These are phyloP conservation scores for Mariannaea elegans DNA, from an alignment of 2,329 filamentous ascomycete genomes.

Conservation along the genomic window DNA sequence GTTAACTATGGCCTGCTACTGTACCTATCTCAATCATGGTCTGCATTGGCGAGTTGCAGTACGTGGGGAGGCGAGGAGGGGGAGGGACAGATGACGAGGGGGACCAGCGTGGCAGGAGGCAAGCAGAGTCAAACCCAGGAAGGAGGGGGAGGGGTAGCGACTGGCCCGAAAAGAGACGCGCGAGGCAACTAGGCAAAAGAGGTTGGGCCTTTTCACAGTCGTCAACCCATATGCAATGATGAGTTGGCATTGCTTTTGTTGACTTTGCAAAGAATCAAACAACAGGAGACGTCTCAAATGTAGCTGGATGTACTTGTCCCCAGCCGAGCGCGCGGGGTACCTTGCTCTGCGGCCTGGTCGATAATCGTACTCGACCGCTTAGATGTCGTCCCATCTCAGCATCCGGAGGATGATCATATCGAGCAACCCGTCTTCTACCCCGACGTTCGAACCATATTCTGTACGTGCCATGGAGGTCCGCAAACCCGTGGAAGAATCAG, in stretches of 20 bases:
- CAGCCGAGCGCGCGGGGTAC: constrained; percentile 35
- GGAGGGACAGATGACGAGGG: constrained; percentile 24
- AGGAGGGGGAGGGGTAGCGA: constrained; percentile 26
- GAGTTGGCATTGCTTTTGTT: constrained; percentile 75
- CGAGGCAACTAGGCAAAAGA: constrained; percentile 37
- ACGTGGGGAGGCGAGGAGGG: constrained; percentile 11
- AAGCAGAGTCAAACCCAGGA: background rate
- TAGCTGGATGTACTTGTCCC: constrained; percentile 31
- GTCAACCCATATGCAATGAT: constrained; percentile 74
- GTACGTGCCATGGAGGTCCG: background rate
- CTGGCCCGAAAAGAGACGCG: constrained; percentile 30
- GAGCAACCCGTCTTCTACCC: constrained; percentile 3
- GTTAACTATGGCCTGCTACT: background rate
- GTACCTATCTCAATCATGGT: background rate
- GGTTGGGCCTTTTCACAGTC: constrained; percentile 35
- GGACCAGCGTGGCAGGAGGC: constrained; percentile 16
- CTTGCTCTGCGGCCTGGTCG: constrained; percentile 6
- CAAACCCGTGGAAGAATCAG: constrained; percentile 11
- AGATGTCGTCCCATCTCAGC: constrained; percentile 12
- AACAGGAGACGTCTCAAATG: constrained; percentile 33
- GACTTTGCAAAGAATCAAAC: constrained; percentile 57
- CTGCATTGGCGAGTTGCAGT: constrained; percentile 19
- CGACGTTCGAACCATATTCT: background rate
- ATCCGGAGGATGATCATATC: constrained; percentile 2
- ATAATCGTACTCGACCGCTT: constrained; percentile 16